These are phyloP conservation scores for Platanthera guangdongensis DNA, from an alignment of 106 monocot species.

Conservation along the genomic window DNA sequence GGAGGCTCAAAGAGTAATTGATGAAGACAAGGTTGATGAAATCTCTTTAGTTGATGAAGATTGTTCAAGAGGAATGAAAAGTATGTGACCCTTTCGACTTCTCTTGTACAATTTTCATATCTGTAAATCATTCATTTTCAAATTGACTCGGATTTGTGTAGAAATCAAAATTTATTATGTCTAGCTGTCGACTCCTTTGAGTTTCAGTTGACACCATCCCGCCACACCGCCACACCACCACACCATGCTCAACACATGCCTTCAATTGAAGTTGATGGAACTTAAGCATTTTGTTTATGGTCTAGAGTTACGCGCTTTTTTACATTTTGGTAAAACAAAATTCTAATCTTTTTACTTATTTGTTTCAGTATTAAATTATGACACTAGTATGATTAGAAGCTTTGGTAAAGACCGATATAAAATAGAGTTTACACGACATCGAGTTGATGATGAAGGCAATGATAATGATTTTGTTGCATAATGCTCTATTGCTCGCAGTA, in stretches of 20 bases:
- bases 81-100: background rate
- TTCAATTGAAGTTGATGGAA: background rate
- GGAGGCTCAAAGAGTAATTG: background rate
- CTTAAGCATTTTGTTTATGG: background rate
- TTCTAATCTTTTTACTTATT: background rate
- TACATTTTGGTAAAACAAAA: background rate
- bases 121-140: too few relatives aligned
- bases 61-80: constrained; percentile 26
- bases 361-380: background rate
- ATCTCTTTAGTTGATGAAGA: constrained; percentile 20
- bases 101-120: background rate
- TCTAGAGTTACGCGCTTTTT: background rate
- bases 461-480: too few relatives aligned
- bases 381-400: too few relatives aligned
- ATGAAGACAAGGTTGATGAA: constrained; percentile 24
- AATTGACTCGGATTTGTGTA: too few relatives aligned
- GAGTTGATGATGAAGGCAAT: too few relatives aligned
- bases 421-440: too few relatives aligned
- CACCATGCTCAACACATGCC: background rate
- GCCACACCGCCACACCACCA: too few relatives aligned
- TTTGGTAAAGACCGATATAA: too few relatives aligned
- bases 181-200: too few relatives aligned
- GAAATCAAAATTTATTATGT: too few relatives aligned
- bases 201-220: too few relatives aligned
- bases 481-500: too few relatives aligned